Percentiles rank a stretch among this genome's conserved stretches.
phyloP scores from a whole-genome alignment of 305 asterid genomes.

The Fraxinus angustifolia region DNA sequence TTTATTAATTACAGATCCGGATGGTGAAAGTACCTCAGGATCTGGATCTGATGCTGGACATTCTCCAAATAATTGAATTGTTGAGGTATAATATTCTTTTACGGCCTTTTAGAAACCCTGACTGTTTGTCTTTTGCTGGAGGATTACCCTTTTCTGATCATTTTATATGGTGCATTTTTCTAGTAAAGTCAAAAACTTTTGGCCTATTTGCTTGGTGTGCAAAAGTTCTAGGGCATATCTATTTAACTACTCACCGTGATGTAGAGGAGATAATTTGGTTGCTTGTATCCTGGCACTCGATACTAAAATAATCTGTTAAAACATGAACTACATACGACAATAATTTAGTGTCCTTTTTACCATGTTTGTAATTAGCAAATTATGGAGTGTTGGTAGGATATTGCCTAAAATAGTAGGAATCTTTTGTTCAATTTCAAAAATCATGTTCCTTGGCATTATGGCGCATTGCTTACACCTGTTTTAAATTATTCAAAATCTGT shows the following conservation, averaged over 20 bases:
- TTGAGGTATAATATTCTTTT: slow-evolving; percentile 35
- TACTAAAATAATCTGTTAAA: background rate
- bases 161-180: background rate
- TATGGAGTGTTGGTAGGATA: slow-evolving; percentile 16
- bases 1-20: slow-evolving; percentile 44
- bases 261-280: background rate
- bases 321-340: background rate
- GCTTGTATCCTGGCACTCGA: slow-evolving; percentile 1
- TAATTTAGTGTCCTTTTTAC: background rate
- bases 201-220: background rate
- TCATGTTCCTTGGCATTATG: slow-evolving; percentile 1
- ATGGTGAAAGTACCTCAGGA: slow-evolving; percentile 49
- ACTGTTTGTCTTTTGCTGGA: slow-evolving; percentile 5
- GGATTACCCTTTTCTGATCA: background rate
- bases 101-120: slow-evolving; percentile 7
- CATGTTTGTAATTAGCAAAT: background rate
- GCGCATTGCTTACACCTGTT: background rate
- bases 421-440: background rate
- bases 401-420: background rate
- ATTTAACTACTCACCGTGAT: slow-evolving; percentile 1
- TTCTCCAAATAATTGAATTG: slow-evolving; percentile 42
- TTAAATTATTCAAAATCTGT: background rate
- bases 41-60: slow-evolving; percentile 51
- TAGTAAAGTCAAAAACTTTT: background rate
- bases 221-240: background rate